Conservation (phyloP, 2,329 filamentous ascomycete species). For the Alternaria alternata region DNA sequence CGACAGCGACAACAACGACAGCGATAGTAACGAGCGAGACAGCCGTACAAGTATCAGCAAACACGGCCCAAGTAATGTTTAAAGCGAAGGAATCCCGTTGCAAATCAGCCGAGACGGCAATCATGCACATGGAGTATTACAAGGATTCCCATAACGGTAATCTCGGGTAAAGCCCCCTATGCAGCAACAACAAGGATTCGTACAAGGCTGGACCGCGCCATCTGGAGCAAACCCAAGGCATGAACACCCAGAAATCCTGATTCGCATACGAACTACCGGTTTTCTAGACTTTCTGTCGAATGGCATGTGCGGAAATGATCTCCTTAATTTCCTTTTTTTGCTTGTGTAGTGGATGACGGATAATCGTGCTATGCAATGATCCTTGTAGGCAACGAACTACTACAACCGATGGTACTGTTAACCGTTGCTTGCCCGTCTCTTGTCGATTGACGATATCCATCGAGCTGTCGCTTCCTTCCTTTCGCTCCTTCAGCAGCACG, state of each 20-base stretch:
- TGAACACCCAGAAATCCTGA: slow-evolving; percentile 28
- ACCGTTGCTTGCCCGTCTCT: slow-evolving; percentile 16
- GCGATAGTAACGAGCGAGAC: slow-evolving; percentile 19
- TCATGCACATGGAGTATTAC: slow-evolving; percentile 26
- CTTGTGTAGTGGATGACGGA: slow-evolving; percentile 17
- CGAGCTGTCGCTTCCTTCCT: slow-evolving; percentile 24
- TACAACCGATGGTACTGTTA: slow-evolving; percentile 29
- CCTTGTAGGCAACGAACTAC: slow-evolving; percentile 32
- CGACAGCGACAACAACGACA: slow-evolving; percentile 25
- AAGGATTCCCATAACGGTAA: slow-evolving; percentile 37
- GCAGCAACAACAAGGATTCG: slow-evolving; percentile 26
- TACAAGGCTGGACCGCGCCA: slow-evolving; percentile 33
- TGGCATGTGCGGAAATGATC: slow-evolving; percentile 24
- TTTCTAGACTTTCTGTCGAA: slow-evolving; percentile 14
- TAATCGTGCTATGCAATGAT: slow-evolving; percentile 31
- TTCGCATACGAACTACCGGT: slow-evolving; percentile 19
- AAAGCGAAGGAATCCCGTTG: slow-evolving; percentile 24
- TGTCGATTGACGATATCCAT: slow-evolving; percentile 21
- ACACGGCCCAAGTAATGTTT: slow-evolving; percentile 25
- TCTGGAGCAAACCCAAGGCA: slow-evolving; percentile 24
- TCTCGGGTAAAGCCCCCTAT: slow-evolving; percentile 47
- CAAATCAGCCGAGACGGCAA: slow-evolving; percentile 21
- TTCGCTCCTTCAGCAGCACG: slow-evolving; percentile 23
- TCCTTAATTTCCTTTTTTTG: slow-evolving; percentile 41
- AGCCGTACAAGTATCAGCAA: slow-evolving; percentile 24